Evolutionary conservation across 2,329 filamentous ascomycete species (phyloP), one percentile per base, ranked within the genome.

Genomic region (Magnaporthiopsis poae): DNA sequence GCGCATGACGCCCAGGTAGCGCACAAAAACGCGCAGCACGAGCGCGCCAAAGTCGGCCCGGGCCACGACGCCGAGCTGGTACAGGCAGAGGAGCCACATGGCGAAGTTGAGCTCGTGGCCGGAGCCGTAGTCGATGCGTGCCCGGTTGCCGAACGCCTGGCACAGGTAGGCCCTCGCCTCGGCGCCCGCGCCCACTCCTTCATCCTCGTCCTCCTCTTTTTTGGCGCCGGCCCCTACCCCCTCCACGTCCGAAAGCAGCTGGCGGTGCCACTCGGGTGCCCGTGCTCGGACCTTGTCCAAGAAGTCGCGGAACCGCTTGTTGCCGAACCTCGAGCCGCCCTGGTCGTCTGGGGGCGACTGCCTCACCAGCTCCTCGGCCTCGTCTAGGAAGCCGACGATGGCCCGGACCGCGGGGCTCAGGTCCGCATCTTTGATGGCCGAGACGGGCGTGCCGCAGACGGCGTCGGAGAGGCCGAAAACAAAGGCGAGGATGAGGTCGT

Each of bases 61-160:
- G 0, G 83, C 79, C 52, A 98, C 75, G 27, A 91, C 77, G 13
- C 82, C 80, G 21, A 97, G 82, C 73, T 94, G 90, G 75, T 95
- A 91, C 0, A 99, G 87, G 74, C 92, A 96, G n/a, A 99, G 85
- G 52, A 98, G 84, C 93, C 94, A 99, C 74, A 96, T 89, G 76
- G 94, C 83, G 78, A 99, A 98, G 80, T 99, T 98, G 69, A 99
- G 85, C 79, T 99, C 95, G 77, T 99, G 95, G 2, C 95, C 95
- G 0, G 92, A 97, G 64, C 95, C 95, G 76, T 99, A 99, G 79
- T 99, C 95, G 73, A 99, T 95, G 60, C 94, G 86, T 65, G 86
- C 85, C 61, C 88, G 85, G 74, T 96, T 96, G 62, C 95, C 95
- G 70, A 98, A 93, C 0, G 90, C 89, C 73, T 96, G 86, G 69